Conservation (phyloP, 179 eudicot species). For the Nepenthes alata region DNA sequence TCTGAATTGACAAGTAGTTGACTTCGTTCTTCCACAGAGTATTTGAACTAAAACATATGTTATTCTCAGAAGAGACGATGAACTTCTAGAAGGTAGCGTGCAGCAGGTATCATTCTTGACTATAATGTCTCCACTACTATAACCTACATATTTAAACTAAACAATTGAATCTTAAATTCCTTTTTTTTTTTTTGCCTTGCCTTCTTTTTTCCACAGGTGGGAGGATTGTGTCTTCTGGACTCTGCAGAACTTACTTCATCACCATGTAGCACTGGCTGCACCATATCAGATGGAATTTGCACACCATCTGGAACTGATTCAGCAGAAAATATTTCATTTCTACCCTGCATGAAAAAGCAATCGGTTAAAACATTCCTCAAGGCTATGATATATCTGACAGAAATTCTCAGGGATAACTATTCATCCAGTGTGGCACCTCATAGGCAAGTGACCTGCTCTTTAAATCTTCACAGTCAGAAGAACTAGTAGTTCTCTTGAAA, state of each 20-base stretch:
- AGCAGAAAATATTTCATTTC: constrained; percentile 25
- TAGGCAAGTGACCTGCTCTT: constrained; percentile 40
- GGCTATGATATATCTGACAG: background rate
- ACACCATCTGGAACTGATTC: constrained; percentile 26
- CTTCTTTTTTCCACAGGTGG: no score
- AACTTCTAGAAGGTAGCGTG: no score
- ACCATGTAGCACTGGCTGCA: constrained; percentile 15
- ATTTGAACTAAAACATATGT: no score
- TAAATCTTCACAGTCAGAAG: constrained; percentile 55
- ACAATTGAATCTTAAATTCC: no score
- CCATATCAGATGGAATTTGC: constrained; percentile 7
- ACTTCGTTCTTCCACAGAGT: no score
- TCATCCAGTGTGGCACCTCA: constrained; percentile 33
- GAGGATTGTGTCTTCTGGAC: no score
- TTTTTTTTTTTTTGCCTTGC: no score
- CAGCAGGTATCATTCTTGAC: no score
- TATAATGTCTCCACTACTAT: no score
- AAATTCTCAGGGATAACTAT: background rate
- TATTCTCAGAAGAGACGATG: no score
- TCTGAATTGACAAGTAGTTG: no score
- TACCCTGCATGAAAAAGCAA: constrained; percentile 28
- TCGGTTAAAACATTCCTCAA: constrained; percentile 1
- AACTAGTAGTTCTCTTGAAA: constrained; percentile 42
- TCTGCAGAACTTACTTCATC: constrained; percentile 21
- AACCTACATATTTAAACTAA: no score